A percentile compares a stretch with the other conserved stretches of the same genome.
These are phyloP conservation scores for Metschnikowia arizonensis DNA, from an alignment of 805 yeast genomes.

Conservation along the genomic window DNA sequence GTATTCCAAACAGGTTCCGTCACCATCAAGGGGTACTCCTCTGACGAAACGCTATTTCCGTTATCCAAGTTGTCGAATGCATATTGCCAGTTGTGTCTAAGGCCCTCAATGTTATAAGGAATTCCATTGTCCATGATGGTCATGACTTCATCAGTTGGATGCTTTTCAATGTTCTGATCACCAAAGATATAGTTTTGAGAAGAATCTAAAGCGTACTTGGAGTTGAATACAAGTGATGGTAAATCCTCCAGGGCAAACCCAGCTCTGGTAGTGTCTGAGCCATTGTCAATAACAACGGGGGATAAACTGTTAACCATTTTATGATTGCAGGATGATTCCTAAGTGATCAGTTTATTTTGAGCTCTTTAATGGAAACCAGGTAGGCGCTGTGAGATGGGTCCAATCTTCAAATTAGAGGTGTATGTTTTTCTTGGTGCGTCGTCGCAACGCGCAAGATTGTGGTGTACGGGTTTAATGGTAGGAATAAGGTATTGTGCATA, in stretches of 20 bases:
- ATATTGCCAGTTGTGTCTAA: constrained; percentile 63
- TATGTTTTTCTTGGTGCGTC: constrained; percentile 5
- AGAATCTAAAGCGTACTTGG: constrained; percentile 46
- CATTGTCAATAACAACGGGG: constrained; percentile 70
- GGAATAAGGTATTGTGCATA: neutral
- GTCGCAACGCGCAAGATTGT: neutral
- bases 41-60: constrained; percentile 40
- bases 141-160: constrained; percentile 47
- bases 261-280: constrained; percentile 60
- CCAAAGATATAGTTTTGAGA: constrained; percentile 37
- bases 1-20: constrained; percentile 72
- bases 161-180: constrained; percentile 43
- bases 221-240: constrained; percentile 56
- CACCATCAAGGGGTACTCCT: constrained; percentile 62
- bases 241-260: constrained; percentile 64
- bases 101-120: constrained; percentile 69
- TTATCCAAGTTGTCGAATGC: constrained; percentile 50
- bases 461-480: constrained; percentile 3
- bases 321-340: neutral
- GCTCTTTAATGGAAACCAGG: neutral
- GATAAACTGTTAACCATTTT: constrained; percentile 38
- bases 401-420: neutral
- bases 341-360: neutral
- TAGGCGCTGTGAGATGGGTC: neutral
- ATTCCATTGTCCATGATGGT: constrained; percentile 61